Base-by-base conservation (phyloP, 164 flowering plant genomes). In the Paratinospora sagittata region DNA sequence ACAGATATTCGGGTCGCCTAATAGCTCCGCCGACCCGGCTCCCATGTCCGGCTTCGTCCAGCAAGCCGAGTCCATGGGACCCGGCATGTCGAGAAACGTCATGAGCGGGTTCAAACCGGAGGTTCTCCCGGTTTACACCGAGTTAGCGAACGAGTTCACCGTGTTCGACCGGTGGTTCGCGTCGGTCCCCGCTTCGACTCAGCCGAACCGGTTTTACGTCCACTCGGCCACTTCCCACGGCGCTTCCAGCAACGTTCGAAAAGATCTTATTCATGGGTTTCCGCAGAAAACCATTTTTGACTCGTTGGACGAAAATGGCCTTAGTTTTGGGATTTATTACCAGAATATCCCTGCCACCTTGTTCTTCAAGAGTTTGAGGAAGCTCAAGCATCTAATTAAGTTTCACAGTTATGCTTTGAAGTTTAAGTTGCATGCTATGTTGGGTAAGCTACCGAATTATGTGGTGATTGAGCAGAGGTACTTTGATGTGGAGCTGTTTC, bases 201-300 rank as follows among this genome's bases (percentile, higher is more conserved):
- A 93, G 82, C 98, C 98, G 69, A 93, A 93, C 78, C 88, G 98
- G 74, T 86, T 93, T 72, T 93, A 85, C 77, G 87, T 89, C 36
- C 97, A 93, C 80, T 93, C 98, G 2, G 97, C 97, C n/a, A 93
- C 98, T 0, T 93, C 98, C 0, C 93, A 90, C 74, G 98, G 98
- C 19, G 88, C 88, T 27, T 70, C 74, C 34, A 90, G 97, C 82
- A 91, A 93, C 75, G 92, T 87, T 3, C 70, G 90, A 71, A 89
- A 86, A 74, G 93, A 91, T 70, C 82, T 93, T 21, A 85, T 93
- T 73, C 79, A 84, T 13, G 97, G 98, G 6, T 91, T 90, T 67
- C 98, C 98, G 0, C 98, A 93, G 67, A 90, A 77, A 65, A 91
- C 98, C 10, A 89, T 93, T 30, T 93, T 93, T 68, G 98, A 93